A percentile compares a stretch with the other conserved stretches of the same genome.
phyloP scores from a whole-genome alignment of 1,284 basidiomycete genomes.

The Ceratobasidium sp. region DNA sequence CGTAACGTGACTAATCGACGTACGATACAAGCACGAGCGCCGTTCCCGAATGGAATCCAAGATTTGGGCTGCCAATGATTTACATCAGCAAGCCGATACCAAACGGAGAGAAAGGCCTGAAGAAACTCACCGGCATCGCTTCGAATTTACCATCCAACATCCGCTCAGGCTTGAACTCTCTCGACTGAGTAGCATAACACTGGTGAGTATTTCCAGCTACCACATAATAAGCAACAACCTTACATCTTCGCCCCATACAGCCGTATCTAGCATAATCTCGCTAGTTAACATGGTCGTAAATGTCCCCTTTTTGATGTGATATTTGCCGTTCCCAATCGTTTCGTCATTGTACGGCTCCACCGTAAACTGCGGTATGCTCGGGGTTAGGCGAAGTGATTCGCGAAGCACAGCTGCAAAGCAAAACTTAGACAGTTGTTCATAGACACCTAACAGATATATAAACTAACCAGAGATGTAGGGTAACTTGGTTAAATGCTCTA shows the following conservation, averaged over 20 bases:
- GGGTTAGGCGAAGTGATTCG: conserved; percentile 51
- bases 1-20: background rate
- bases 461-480: conserved; percentile 50
- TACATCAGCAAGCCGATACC: too few relatives aligned
- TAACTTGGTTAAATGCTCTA: conserved; percentile 48
- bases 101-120: too few relatives aligned
- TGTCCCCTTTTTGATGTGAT: conserved; percentile 48
- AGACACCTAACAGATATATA: background rate
- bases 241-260: conserved; percentile 52
- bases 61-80: conserved; percentile 25
- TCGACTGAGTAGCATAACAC: conserved; percentile 8
- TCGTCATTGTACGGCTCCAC: conserved; percentile 47
- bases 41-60: conserved; percentile 49
- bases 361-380: conserved; percentile 48
- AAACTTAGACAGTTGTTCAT: background rate
- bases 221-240: conserved; percentile 10
- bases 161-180: conserved; percentile 57
- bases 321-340: conserved; percentile 47
- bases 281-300: conserved; percentile 47
- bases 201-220: background rate
- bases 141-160: conserved; percentile 57
- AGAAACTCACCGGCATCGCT: conserved; percentile 46
- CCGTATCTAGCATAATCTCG: conserved; percentile 50
- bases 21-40: conserved; percentile 51
- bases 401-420: conserved; percentile 46